Base-by-base conservation (phyloP, 1,139 yeast genomes). In the Protomyces macrosporus region DNA sequence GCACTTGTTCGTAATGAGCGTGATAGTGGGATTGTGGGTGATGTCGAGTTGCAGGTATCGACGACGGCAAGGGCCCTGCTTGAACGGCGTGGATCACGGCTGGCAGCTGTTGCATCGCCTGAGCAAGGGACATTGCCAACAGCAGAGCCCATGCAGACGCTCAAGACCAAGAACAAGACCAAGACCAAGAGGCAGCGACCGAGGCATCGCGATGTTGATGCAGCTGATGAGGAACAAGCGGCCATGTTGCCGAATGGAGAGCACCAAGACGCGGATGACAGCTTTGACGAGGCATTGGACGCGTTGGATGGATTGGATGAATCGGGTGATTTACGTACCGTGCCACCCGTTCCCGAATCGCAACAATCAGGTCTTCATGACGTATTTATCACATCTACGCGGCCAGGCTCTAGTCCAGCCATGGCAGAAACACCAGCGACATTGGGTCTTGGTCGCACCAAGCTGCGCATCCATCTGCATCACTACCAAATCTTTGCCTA, bases 401-500 rank as follows among this genome's bases (percentile, higher is more conserved):
- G 23, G 1, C 23, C 23, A 1, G 23, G 23, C 23, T 16, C 48
- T 4, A 23, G 39, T 48, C 60, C 48, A 50, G 39, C 37, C 16
- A n/a, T 45, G 45, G 32, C 58, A 45, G 14, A n/a, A 2, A 23
- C 23, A 23, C 30, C 23, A 5, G 16, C 23, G 10, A 42, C 48
- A 4, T 30, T 42, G n/a, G 48, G 48, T 16, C 48, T 42, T 42
- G 48, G 48, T n/a, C 48, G 48, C 6, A 42, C 48, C 1, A 42
- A 53, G n/a, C 35, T 60, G 40, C 45, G 48, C 30, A 10, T 60
- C 4, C 63, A 60, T 36, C 50, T 60, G 14, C 63, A 60, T 33
- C 63, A 60, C 48, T 60, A 54, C 50, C 63, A 60, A 39, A 60
- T 60, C 39, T 60, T 60, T 30, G 63, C 58, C 33, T 60, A 45